Conservation (phyloP, 1,139 yeast genomes). For the Protomyces pachydermus region DNA sequence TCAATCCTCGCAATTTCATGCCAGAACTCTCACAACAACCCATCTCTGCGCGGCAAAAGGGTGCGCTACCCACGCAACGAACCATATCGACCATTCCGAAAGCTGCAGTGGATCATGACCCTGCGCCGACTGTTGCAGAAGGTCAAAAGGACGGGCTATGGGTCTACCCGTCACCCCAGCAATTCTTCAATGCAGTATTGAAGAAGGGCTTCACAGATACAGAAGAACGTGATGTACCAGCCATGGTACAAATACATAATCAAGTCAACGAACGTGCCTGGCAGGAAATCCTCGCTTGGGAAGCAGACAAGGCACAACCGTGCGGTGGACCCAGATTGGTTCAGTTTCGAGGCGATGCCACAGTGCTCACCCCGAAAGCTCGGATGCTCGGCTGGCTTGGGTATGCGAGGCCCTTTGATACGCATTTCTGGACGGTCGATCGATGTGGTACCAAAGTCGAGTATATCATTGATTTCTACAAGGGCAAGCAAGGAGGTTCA, state of each 20-base stretch:
- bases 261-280: conserved; percentile 91
- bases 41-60: not conserved
- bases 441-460: conserved; percentile 80
- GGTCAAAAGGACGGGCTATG: conserved; percentile 52
- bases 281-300: conserved; percentile 83
- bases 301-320: conserved; percentile 55
- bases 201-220: conserved; percentile 81
- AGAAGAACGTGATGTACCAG: conserved; percentile 70
- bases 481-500: conserved; percentile 46
- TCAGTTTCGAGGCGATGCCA: conserved; percentile 83
- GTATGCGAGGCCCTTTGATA: conserved; percentile 70
- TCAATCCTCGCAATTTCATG: conserved; percentile 23
- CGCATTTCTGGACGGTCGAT: conserved; percentile 93
- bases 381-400: conserved; percentile 56
- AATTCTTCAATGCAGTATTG: conserved; percentile 88
- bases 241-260: conserved; percentile 91
- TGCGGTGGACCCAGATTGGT: conserved; percentile 87
- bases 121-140: not conserved
- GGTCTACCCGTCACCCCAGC: conserved; percentile 94
- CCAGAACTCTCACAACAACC: conserved; percentile 11
- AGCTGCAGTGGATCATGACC: conserved; percentile 5
- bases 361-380: conserved; percentile 83
- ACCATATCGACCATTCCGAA: conserved; percentile 25
- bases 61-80: conserved; percentile 20
- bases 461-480: conserved; percentile 88